Evolutionary conservation across 352 stramenopile genomes (phyloP).

Genomic region (Thalassiosira livingstoniorum): DNA sequence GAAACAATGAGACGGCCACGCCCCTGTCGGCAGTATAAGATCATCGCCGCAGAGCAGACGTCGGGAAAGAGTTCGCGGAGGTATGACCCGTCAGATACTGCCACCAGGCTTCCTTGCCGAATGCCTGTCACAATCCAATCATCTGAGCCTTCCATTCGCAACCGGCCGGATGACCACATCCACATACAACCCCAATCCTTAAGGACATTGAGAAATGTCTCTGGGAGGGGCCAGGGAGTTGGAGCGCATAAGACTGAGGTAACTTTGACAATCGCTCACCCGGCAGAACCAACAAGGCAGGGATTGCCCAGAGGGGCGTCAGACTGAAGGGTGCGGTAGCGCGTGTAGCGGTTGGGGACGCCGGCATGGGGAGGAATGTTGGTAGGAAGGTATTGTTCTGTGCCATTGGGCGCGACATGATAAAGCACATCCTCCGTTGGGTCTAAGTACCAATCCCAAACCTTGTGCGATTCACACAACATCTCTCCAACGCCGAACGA

Average conservation of each 20-base stretch:
- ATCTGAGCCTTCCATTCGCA: neutral
- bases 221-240: too few species aligned
- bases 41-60: neutral
- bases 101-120: neutral
- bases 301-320: too few species aligned
- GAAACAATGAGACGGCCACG: neutral
- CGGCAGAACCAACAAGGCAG: too few species aligned
- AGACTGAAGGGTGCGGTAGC: too few species aligned
- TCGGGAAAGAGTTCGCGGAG: neutral
- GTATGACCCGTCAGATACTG: slow-evolving; percentile 1
- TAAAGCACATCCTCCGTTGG: too few species aligned
- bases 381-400: too few species aligned
- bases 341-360: too few species aligned
- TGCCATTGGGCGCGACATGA: too few species aligned
- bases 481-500: neutral
- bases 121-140: neutral
- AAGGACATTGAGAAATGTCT: too few species aligned
- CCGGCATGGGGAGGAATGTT: too few species aligned
- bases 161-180: neutral
- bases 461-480: neutral
- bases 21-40: neutral
- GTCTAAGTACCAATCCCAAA: neutral
- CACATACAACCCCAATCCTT: neutral
- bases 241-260: too few species aligned
- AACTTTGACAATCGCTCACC: too few species aligned